Conservation (phyloP, 805 yeast genomes). For the Zygosaccharomyces gambellarensis region DNA sequence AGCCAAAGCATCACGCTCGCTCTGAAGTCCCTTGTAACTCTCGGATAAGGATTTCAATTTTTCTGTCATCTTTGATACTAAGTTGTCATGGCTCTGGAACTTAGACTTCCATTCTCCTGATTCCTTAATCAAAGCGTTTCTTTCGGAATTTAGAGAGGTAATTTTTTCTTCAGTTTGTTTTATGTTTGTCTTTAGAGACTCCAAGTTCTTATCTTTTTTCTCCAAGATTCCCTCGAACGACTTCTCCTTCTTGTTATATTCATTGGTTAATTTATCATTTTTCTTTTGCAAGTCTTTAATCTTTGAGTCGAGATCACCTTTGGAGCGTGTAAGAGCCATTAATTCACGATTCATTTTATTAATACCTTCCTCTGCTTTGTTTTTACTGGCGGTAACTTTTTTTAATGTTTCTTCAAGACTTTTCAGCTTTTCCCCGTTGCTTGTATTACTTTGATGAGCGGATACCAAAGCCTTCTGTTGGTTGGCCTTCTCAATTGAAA, state of each 20-base stretch:
- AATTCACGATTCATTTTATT: constrained; percentile 87
- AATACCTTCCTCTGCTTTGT: constrained; percentile 77
- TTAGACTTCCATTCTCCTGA: constrained; percentile 24
- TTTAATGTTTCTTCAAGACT: constrained; percentile 27
- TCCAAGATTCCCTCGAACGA: constrained; percentile 17
- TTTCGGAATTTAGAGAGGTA: constrained; percentile 17
- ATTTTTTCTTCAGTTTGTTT: background rate
- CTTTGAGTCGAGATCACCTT: constrained; percentile 45
- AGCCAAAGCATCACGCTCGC: constrained; percentile 22
- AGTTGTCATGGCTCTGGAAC: constrained; percentile 30
- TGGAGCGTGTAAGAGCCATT: constrained; percentile 57
- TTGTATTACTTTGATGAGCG: constrained; percentile 13
- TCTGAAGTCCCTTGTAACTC: constrained; percentile 27
- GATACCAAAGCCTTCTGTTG: constrained; percentile 36
- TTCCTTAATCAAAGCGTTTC: constrained; percentile 22
- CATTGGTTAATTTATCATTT: constrained; percentile 33
- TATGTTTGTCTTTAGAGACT: constrained; percentile 3
- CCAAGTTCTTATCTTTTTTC: constrained; percentile 15
- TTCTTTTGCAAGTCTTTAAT: constrained; percentile 43
- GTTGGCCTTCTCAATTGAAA: constrained; percentile 32
- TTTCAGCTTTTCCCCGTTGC: constrained; percentile 19
- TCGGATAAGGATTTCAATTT: constrained; percentile 43
- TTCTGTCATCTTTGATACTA: constrained; percentile 42
- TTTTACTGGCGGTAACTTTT: constrained; percentile 38
- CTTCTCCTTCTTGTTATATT: constrained; percentile 23